Base-by-base conservation (phyloP, 2,329 filamentous ascomycete genomes). In the Didymellaceae sp. region DNA sequence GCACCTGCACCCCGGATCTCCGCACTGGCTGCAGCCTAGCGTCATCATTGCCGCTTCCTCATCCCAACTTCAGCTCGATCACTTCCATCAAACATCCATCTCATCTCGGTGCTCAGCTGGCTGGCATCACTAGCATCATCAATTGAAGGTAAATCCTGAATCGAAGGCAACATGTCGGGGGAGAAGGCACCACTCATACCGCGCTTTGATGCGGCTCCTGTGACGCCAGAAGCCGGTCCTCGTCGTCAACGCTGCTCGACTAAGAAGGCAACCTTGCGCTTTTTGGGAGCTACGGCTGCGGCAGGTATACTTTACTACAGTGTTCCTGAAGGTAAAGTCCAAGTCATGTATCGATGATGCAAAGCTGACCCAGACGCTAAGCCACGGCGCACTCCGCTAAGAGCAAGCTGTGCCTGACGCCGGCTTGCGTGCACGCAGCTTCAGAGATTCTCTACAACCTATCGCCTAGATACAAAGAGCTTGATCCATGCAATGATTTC, bases 401-500 rank as follows among this genome's bases (percentile, higher is more conserved):
- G 25, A 45, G 44, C 17, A 59, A 66, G 38, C 34, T 65, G 16
- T 87, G 85, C 65, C 66, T 80, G 38, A 82, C 84, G 8, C 80
- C 84, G 32, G 80, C 82, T 53, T 88, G 85, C 66, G 76, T 87
- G 10, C 82, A 86, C 61, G 85, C 84, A 10, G 80, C 85, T 4
- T 85, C 83, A 10, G 80, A 82, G 55, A 80, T 88, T 30, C 76
- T 87, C 7, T 81, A 84, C 56, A 86, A 84, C 52, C 72, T 88
- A 11, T 82, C 84, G 13, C 81, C 84, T 6, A 75, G 85, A 41
- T 86, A 88, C 68, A 76, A 82, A 52, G 71, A 82, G 2, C 75
- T 90, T 30, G 85, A 90, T 64, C 82, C 87, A 1, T 90, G 87
- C 61, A 80, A 77, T n/a, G 73, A 89, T 62, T 90, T 90, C 52